Evolutionary conservation across 495 filamentous ascomycete genomes (phyloP).

Genomic region (Neurospora africana): DNA sequence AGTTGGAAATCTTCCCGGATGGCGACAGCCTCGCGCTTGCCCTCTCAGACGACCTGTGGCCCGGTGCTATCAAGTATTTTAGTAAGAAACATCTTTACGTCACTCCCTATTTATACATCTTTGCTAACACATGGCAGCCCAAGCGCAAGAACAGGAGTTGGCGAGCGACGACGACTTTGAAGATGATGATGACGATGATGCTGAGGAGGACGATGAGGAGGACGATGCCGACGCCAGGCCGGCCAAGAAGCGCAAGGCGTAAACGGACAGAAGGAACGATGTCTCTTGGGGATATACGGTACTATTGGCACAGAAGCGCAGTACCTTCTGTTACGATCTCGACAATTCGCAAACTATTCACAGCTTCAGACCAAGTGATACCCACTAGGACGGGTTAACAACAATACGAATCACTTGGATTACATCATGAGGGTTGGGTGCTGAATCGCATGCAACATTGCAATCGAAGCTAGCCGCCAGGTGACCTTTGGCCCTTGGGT

Average conservation of each 20-base stretch:
- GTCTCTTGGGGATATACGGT: not conserved
- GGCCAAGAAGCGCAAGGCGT: conserved; percentile 37
- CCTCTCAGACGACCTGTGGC: conserved; percentile 79
- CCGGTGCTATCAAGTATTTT: conserved; percentile 79
- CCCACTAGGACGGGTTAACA: not conserved
- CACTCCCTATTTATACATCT: not conserved
- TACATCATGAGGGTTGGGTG: not conserved
- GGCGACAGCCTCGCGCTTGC: conserved; percentile 72
- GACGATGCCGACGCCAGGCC: conserved; percentile 27
- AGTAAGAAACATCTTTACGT: conserved; percentile 46
- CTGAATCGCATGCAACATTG: not conserved
- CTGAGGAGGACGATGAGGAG: conserved; percentile 35
- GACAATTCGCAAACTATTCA: not conserved
- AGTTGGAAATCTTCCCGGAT: conserved; percentile 66
- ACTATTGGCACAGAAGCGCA: not conserved
- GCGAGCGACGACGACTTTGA: conserved; percentile 52
- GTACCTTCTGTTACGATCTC: not conserved
- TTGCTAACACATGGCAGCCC: conserved; percentile 29
- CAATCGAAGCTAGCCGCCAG: not conserved
- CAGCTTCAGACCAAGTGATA: not conserved
- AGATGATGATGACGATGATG: conserved; percentile 34
- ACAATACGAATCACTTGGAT: not conserved
- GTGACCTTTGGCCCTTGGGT: not conserved
- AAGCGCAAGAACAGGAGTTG: conserved; percentile 50
- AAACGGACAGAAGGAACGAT: not conserved